A percentile compares a stretch with the other conserved stretches of the same genome.
phyloP scores from a whole-genome alignment of 768 basidiomycete species.

The Coprinellus aureogranulatus region DNA sequence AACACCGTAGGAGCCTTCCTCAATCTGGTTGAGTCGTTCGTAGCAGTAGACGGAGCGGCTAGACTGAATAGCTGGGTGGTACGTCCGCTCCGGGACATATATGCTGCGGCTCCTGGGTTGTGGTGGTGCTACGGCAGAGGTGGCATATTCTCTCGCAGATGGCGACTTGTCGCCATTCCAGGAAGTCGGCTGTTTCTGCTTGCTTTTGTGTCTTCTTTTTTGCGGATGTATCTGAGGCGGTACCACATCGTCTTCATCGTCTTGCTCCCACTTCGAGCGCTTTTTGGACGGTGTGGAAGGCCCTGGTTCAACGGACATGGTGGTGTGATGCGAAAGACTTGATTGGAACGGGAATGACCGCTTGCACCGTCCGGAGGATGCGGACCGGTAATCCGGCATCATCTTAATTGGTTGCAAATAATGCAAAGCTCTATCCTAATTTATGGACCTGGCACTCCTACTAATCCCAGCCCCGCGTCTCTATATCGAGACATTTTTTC shows the following conservation, averaged over 20 bases:
- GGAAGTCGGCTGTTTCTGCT: slow-evolving; percentile 23
- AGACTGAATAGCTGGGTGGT: slow-evolving; percentile 76
- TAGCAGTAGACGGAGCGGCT: slow-evolving; percentile 94
- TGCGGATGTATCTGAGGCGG: slow-evolving; percentile 37
- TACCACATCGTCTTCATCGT: slow-evolving; percentile 30
- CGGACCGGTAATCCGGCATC: too few species aligned
- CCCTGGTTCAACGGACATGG: slow-evolving; percentile 30
- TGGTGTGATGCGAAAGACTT: background rate
- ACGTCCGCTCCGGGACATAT: slow-evolving; percentile 72
- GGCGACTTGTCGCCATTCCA: background rate
- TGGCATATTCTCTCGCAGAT: slow-evolving; percentile 10
- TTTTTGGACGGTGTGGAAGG: slow-evolving; percentile 63
- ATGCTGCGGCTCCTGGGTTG: slow-evolving; percentile 43
- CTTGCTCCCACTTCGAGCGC: slow-evolving; percentile 73
- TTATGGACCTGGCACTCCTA: background rate
- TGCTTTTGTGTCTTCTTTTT: slow-evolving; percentile 57
- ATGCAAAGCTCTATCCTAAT: too few species aligned
- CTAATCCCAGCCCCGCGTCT: slow-evolving; percentile 35
- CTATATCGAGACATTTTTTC: slow-evolving; percentile 64
- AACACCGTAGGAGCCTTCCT: slow-evolving; percentile 97
- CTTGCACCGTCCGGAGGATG: background rate
- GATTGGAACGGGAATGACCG: background rate
- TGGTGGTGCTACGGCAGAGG: slow-evolving; percentile 17
- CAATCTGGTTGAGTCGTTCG: slow-evolving; percentile 94
- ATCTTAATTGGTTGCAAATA: too few species aligned